Base-by-base conservation (phyloP, 176 grass and related monocot genomes). In the Aegilops longissima region DNA sequence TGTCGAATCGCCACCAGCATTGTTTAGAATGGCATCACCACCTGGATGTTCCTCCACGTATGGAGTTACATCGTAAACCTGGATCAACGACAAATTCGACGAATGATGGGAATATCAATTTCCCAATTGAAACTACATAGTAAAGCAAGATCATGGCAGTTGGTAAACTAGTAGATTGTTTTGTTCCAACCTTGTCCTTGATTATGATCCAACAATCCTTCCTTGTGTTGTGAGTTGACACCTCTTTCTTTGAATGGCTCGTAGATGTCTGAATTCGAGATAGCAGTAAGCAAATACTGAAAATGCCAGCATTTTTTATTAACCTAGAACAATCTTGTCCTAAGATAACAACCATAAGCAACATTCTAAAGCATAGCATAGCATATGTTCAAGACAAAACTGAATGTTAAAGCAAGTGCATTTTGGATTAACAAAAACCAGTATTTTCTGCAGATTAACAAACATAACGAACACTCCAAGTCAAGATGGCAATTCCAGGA, bases 31-130 rank as follows among this genome's bases (percentile, higher is more conserved):
- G 71, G 86, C 92, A 88, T 98, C 92, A 79, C 88, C 93, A 56
- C 93, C 96, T 61, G 93, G 96, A 87, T 98, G 92, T 78, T 98
- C 93, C 79, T 98, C 90, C 6, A 98, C 93, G 13, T 95, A 98
- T 34, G 90, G 59, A 75, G 96, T 98, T 17, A 94, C 93, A 74
- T 94, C 84, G 16, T 95, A 95, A 59, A 95, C 93, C 96, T 95
- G 63, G 51, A 89, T 52, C n/a, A 84, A 25, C 25, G 25, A 25
- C 25, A 25, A 25, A 25, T 25, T 25, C 25, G 25, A 25, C 25
- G 25, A 25, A 25, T 25, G 25, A 23, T 13, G 12, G 74, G 8
- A 73, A 35, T 86, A 29, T 12, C 51, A 73, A 74, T 3, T 64
- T 80, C 62, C 45, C 1, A 66, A 21, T 79, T 79, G 16, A 51